Base-by-base conservation (phyloP, 176 grass and related monocot genomes). In the Carex scoparia region DNA sequence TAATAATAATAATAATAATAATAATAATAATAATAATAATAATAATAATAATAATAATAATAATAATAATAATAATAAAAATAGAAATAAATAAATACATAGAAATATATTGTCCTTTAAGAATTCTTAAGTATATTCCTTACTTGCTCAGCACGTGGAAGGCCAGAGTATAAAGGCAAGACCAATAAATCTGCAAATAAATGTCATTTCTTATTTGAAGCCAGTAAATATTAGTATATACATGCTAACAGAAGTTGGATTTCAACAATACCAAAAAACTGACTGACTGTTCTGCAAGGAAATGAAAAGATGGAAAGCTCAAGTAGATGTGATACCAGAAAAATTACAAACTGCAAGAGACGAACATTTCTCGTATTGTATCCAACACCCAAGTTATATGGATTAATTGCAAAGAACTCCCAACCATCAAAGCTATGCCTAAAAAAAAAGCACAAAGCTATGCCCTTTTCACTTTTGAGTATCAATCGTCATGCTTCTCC, bases 101-200 rank as follows among this genome's bases (percentile, higher is more conserved):
- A 40, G 4, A 37, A 23, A 23, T 23, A 37, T 6, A 69, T 42
- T 4, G 7, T 70, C 37, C 37, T 70, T 70, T 69, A 49, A 63
- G 18, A 84, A 86, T 19, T 57, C 79, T 78, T 56, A 32, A 37
- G 76, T 31, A n/a, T 13, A 69, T 30, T 57, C 48, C 31, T 86
- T 88, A 98, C 95, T 88, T 94, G 95, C 65, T 98, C 95, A 87
- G 69, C 88, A 35, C 91, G 91, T 0, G 93, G 87, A 91, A 98
- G 95, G 65, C 95, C 93, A 11, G 95, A 98, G 62, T 93, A 98
- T 55, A 98, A 87, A 65, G 95, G 95, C 57, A 98, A 91, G 88
- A 93, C 89, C 86, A 98, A 76, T 79, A 98, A 88, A 75, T 88
- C 95, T 98, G 85, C 65, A 59, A 88, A 89, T 53, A 84, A 81